Base-by-base conservation (phyloP, 148 eudicot genomes). In the Rhododendron henanense region DNA sequence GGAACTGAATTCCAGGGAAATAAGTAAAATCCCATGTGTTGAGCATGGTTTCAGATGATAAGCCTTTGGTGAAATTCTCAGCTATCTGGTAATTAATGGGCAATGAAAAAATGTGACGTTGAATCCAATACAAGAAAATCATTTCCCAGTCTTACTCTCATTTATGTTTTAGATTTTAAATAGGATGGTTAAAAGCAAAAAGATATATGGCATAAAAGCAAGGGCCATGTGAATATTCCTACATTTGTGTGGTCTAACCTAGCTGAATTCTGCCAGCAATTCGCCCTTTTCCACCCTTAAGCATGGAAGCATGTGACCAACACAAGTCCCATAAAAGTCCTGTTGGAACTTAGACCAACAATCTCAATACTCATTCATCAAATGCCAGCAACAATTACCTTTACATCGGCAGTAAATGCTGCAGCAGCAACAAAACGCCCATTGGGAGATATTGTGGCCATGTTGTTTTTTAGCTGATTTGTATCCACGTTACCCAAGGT, bases 321-420 rank as follows among this genome's bases (percentile, higher is more conserved):
- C 15, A 57, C 6, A 33, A 41, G 37, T 44, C 28, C 69, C 79
- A 25, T 7, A 21, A 75, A 67, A 37, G 44, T 35, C 45, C 16
- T 35, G 23, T 59, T 48, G 18, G 33, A 23, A n/a, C 15, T 31
- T 2, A 23, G 35, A 73, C 31, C 51, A 4, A 41, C 37, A 25
- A n/a, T 23, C 25, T n/a, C 33, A 65, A 83, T 48, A 33, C 50
- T 48, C 45, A 80, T 76, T 61, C 59, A 71, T 76, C 83, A 81
- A 83, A 79, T 45, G 78, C 63, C 51, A 59, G 83, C 37, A 6
- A 74, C 16, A 78, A 79, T 79, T 69, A 94, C 99, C 99, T 97
- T 97, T 87, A 97, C 99, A 92, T 97, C 99, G 89, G 99, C 99
- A 71, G 99, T 97, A 88, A 97, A 97, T 90, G 99, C 99, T 85